Evolutionary conservation across 805 yeast species (phyloP), one percentile per base, ranked within the genome.

Genomic region (Candida peoriensis): DNA sequence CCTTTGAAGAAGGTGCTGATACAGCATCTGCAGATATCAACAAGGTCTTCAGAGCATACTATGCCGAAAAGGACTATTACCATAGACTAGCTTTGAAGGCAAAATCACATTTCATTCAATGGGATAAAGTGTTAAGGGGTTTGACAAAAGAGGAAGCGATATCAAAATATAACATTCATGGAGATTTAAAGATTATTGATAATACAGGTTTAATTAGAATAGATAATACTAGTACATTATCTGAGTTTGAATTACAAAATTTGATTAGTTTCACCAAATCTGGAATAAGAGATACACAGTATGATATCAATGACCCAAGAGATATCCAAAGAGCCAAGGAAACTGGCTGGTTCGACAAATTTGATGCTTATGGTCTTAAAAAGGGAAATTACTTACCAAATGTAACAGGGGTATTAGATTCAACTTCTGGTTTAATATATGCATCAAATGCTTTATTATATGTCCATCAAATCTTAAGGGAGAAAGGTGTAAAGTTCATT

Each of bases 1-100:
- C 58, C 4, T 50, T 59, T 11, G 48, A 58, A 23, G 41, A 58
- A 15, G 71, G 70, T 22, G 63, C 67, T 2, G 68, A 63, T 42
- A 60, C 64, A 2, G 69, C 70, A 5, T 60, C 66, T 11, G 62
- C 62, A 6, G 71, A 65, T 41, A 52, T 63, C 24, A 64, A 63
- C 50, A 65, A 65, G 39, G 43, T 60, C 5, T 62, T 64, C 37
- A 48, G 71, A 34, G 62, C 64, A 4, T 53, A 48, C 17, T 65
- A 64, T 35, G 63, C 53, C 1, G 63, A 57, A n/a, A 54, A 62
- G 31, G 52, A 46, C 18, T 56, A 61, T 34, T 64, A 64, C 37
- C 57, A 52, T 34, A 28, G 40, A 8, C 34, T 56, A 8, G 54
- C 55, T 2, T 32, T 52, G 8, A 21, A 42, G 29, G 55, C 55